Evolutionary conservation across 768 basidiomycete species (phyloP), one percentile per base, ranked within the genome.

Genomic region (Mycena belliarum): DNA sequence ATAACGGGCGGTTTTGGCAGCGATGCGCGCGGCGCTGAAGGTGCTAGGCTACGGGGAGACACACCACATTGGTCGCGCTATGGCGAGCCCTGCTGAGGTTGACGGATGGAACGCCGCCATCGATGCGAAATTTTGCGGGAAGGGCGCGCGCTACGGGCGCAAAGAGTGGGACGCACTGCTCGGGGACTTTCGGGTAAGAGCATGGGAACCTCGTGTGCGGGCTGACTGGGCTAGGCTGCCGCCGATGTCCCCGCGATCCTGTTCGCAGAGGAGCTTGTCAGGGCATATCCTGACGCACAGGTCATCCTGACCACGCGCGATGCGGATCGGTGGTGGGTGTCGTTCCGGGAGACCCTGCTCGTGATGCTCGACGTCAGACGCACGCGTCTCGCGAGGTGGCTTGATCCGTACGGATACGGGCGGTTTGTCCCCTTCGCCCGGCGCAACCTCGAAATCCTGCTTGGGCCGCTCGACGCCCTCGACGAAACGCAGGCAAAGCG

Each of bases 401-500:
- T 63, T 10, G 57, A 59, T 18, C 57, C 61, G 7, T 5, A 32
- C 15, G 54, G 57, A 2, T 42, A 52, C 32, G 53, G 61, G 2
- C 40, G 14, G 20, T 63, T 63, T 33, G 47, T 59, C 26, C 54
- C 57, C 10, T 63, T 63, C 10, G 61, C 61, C 29, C 57, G 61
- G 3, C 43, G 49, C 6, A 63, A 41, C 28, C 57, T 63, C 46
- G 61, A 59, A 21, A 33, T 63, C 11, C 20, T 59, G 5, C 45
- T 63, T 3, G 61, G 61, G 2, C 61, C 61, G 6, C 49, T 59
- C 32, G 44, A 63, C 18, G 4, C 40, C 0, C 3, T 63, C 29
- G 18, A 18, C 21, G 49, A 47, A 11, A n/a, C 4, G 6, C 3
- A 9, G 2, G 61, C 57, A 12, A 63, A 54, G n/a, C 7, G 16